Conservation (phyloP, 164 flowering plant species). For the Piper longum region DNA sequence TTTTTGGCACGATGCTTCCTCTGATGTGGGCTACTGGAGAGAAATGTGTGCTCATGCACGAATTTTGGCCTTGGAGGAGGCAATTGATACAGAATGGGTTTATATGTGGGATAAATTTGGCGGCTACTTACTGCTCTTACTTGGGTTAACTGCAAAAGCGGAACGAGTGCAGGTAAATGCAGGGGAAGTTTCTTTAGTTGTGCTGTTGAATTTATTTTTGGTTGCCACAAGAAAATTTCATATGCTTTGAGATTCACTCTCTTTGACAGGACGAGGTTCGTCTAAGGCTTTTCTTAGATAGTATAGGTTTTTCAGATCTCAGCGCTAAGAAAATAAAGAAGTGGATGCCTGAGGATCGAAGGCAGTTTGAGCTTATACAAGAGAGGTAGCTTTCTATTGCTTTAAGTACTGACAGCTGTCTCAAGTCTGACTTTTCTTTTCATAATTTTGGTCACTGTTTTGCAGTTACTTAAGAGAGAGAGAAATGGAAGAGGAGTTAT, state of each 20-base stretch:
- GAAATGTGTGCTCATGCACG: constrained; percentile 99
- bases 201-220: neutral
- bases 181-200: neutral
- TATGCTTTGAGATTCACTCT: neutral
- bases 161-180: constrained; percentile 80
- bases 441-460: neutral
- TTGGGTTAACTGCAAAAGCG: constrained; percentile 95
- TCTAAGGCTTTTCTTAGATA: constrained; percentile 85
- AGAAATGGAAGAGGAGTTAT: constrained; percentile 98
- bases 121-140: constrained; percentile 91
- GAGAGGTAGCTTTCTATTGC: constrained; percentile 49
- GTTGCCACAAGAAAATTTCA: neutral
- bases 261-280: constrained; percentile 87
- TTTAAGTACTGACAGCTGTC: too few species aligned
- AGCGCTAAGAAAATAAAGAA: constrained; percentile 97
- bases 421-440: too few species aligned
- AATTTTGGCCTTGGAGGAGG: constrained; percentile 93
- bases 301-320: constrained; percentile 92
- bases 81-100: constrained; percentile 99
- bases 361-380: constrained; percentile 92
- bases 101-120: constrained; percentile 99
- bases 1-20: constrained; percentile 34
- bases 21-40: constrained; percentile 67
- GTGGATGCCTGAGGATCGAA: constrained; percentile 98
- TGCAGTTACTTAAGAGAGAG: constrained; percentile 87